phyloP scores from a whole-genome alignment of 495 filamentous ascomycete species.

The Bathelium albidoporum region DNA sequence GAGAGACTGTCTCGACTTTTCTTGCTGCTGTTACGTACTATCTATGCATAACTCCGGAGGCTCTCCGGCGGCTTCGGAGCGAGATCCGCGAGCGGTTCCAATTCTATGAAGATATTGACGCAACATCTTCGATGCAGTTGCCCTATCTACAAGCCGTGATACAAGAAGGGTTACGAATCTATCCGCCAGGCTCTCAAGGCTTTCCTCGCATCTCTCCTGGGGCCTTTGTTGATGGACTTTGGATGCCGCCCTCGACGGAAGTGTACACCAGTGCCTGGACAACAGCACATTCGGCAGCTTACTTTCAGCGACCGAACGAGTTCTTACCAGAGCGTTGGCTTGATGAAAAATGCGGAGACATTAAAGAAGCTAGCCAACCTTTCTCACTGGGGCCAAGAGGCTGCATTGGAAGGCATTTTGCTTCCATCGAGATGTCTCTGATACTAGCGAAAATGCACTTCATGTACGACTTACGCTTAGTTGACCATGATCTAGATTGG shows the following conservation, averaged over 20 bases:
- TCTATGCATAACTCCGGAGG: constrained; percentile 9
- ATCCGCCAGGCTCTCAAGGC: constrained; percentile 16
- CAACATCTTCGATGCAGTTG: constrained; percentile 4
- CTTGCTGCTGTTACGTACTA: constrained; percentile 17
- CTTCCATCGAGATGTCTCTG: neutral
- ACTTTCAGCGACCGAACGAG: constrained; percentile 19
- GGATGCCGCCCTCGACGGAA: neutral
- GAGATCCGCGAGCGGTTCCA: neutral
- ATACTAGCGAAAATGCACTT: neutral
- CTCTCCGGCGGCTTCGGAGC: neutral
- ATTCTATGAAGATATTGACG: neutral
- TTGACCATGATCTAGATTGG: neutral
- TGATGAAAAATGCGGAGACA: constrained; percentile 17
- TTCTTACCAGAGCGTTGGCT: constrained; percentile 28
- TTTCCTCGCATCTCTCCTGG: neutral
- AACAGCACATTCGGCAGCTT: neutral
- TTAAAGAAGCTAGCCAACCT: constrained; percentile 22
- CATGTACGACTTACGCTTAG: neutral
- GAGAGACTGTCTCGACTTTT: constrained; percentile 21
- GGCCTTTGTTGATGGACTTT: neutral
- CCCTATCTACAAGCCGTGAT: constrained; percentile 25
- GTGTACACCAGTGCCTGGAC: neutral
- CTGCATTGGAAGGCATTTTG: constrained; percentile 19
- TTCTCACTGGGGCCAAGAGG: constrained; percentile 25
- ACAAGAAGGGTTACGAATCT: constrained; percentile 24